A percentile compares a stretch with the other conserved stretches of the same genome.
Conservation (phyloP, 1,284 basidiomycete genomes). For the Trametes polyzona region DNA sequence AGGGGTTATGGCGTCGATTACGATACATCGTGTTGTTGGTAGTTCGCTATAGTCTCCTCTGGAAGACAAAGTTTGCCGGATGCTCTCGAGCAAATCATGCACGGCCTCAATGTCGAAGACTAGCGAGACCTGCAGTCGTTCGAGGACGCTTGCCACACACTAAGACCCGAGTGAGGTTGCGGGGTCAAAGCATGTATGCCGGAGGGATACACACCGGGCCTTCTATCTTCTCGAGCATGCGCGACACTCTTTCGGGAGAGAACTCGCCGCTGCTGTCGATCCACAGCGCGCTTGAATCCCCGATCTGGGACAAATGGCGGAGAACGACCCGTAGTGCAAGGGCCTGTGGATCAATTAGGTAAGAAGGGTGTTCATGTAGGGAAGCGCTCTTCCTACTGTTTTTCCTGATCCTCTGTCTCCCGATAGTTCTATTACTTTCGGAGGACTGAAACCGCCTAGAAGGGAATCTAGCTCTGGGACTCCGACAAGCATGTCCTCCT, state of each 20-base stretch:
- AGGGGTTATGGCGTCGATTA: slow-evolving; percentile 69
- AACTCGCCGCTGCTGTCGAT: slow-evolving; percentile 74
- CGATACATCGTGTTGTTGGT: slow-evolving; percentile 47
- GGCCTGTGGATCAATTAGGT: slow-evolving; percentile 42
- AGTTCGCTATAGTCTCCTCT: not conserved
- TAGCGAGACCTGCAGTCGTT: slow-evolving; percentile 50
- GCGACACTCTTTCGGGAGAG: slow-evolving; percentile 50
- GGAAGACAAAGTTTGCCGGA: slow-evolving; percentile 20
- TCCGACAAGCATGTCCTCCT: slow-evolving; percentile 41
- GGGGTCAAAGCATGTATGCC: not conserved
- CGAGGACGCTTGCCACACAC: slow-evolving; percentile 33
- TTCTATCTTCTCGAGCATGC: slow-evolving; percentile 41
- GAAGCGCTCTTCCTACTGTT: slow-evolving; percentile 47
- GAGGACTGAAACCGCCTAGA: slow-evolving; percentile 48
- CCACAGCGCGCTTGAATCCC: slow-evolving; percentile 56
- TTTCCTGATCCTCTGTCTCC: slow-evolving; percentile 67
- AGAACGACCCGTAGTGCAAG: slow-evolving; percentile 62
- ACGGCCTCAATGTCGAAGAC: slow-evolving; percentile 61
- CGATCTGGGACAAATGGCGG: slow-evolving; percentile 47
- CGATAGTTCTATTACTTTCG: slow-evolving; percentile 64
- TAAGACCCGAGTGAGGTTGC: not conserved
- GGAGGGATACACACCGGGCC: slow-evolving; percentile 37
- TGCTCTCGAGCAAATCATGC: slow-evolving; percentile 50
- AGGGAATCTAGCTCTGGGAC: slow-evolving; percentile 53
- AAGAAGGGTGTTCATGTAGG: not conserved